Evolutionary conservation across 768 basidiomycete genomes (phyloP).

Genomic region (Tephrocybe sp.): DNA sequence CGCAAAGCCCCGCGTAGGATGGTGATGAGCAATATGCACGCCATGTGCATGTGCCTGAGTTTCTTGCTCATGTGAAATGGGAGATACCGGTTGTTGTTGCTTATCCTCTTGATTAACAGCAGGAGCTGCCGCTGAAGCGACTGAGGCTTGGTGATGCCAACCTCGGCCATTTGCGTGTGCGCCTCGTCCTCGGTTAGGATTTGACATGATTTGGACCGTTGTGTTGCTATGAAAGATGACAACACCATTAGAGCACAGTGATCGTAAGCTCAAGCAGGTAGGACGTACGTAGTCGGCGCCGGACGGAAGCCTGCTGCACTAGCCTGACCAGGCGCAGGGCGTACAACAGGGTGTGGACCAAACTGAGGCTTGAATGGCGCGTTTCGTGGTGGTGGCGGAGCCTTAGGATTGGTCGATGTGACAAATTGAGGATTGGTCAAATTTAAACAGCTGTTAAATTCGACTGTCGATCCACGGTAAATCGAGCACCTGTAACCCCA

Average conservation of each 20-base stretch:
- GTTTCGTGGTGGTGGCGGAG: conserved; percentile 44
- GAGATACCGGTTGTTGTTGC: conserved; percentile 3
- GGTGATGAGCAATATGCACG: background rate
- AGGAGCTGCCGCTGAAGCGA: background rate
- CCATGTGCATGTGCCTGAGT: conserved; percentile 16
- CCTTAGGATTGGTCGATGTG: conserved; percentile 65
- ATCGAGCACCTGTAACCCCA: conserved; percentile 66
- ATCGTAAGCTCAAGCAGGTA: conserved; percentile 8
- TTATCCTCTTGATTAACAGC: conserved; percentile 8
- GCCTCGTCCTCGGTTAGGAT: conserved; percentile 58
- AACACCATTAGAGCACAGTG: background rate
- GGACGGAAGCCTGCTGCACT: conserved; percentile 67
- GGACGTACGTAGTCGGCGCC: conserved; percentile 35
- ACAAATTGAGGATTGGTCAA: conserved; percentile 83
- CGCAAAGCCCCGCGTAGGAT: conserved; percentile 22
- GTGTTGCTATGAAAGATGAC: conserved; percentile 19
- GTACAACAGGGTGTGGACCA: conserved; percentile 64
- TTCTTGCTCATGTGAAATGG: background rate
- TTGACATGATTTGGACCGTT: conserved; percentile 71
- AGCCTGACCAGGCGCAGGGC: conserved; percentile 49
- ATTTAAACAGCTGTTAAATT: conserved; percentile 88
- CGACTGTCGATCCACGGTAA: conserved; percentile 88
- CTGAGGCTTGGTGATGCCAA: conserved; percentile 17
- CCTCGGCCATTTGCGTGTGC: conserved; percentile 33
- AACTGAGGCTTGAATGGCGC: conserved; percentile 64